phyloP scores from a whole-genome alignment of 2,329 filamentous ascomycete genomes.

The Lachnellula arida region DNA sequence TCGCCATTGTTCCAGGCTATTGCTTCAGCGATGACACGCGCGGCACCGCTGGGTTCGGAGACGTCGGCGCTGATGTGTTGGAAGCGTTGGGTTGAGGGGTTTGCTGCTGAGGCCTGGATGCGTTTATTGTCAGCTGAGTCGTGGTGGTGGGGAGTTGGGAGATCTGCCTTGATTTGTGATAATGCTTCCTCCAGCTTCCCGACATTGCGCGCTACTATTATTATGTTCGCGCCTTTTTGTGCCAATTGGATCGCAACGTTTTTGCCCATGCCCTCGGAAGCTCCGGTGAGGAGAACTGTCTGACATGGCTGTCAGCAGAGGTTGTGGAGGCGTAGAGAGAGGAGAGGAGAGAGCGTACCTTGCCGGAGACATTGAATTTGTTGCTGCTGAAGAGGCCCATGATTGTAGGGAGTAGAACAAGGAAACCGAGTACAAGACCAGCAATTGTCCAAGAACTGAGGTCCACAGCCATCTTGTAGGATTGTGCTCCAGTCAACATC shows the following conservation, averaged over 20 bases:
- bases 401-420: slow-evolving; percentile 30
- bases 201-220: slow-evolving; percentile 76
- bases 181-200: slow-evolving; percentile 70
- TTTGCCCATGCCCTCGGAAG: slow-evolving; percentile 87
- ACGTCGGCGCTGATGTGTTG: slow-evolving; percentile 81
- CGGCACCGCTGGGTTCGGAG: slow-evolving; percentile 63
- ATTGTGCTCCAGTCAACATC: background rate
- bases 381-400: slow-evolving; percentile 74
- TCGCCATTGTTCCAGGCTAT: slow-evolving; percentile 71
- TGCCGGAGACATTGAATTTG: slow-evolving; percentile 78
- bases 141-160: background rate
- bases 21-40: slow-evolving; percentile 64
- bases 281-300: slow-evolving; percentile 87
- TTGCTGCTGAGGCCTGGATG: slow-evolving; percentile 58
- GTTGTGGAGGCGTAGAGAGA: background rate
- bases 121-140: slow-evolving; percentile 8
- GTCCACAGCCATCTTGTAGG: slow-evolving; percentile 10
- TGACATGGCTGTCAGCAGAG: slow-evolving; percentile 35
- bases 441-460: slow-evolving; percentile 16
- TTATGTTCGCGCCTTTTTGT: slow-evolving; percentile 77
- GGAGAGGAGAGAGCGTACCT: slow-evolving; percentile 48
- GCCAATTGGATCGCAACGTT: slow-evolving; percentile 70
- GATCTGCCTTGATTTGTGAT: slow-evolving; percentile 55
- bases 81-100: slow-evolving; percentile 69
- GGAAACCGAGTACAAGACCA: slow-evolving; percentile 10